Evolutionary conservation across 805 yeast genomes (phyloP).

Genomic region (Lachancea mirantina): DNA sequence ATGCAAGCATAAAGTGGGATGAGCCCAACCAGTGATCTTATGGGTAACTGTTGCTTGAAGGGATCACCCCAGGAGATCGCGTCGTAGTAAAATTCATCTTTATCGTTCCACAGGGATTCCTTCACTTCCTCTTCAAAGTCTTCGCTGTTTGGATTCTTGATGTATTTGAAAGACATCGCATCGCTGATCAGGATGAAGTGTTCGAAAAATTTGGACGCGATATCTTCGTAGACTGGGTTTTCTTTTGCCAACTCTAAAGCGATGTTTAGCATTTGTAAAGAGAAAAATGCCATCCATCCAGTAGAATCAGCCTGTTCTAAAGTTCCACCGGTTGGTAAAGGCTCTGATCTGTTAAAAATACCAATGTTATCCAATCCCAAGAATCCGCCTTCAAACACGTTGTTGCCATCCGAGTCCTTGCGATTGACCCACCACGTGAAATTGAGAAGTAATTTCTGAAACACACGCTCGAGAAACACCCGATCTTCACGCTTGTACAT

Average conservation of each 20-base stretch:
- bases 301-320: slow-evolving; percentile 93
- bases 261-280: slow-evolving; percentile 84
- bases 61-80: slow-evolving; percentile 78
- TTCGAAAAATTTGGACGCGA: slow-evolving; percentile 90
- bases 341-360: slow-evolving; percentile 85
- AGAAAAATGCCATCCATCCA: slow-evolving; percentile 96
- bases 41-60: slow-evolving; percentile 63
- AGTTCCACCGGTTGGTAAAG: slow-evolving; percentile 84
- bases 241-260: slow-evolving; percentile 84
- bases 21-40: slow-evolving; percentile 82
- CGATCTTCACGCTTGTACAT: slow-evolving; percentile 76
- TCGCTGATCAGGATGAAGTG: slow-evolving; percentile 88
- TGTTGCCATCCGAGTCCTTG: slow-evolving; percentile 78
- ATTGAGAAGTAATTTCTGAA: slow-evolving; percentile 81
- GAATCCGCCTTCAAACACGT: slow-evolving; percentile 91
- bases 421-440: slow-evolving; percentile 98
- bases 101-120: slow-evolving; percentile 81
- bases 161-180: slow-evolving; percentile 68
- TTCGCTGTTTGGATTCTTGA: slow-evolving; percentile 27
- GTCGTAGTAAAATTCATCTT: slow-evolving; percentile 83
- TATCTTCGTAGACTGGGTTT: slow-evolving; percentile 81
- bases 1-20: slow-evolving; percentile 86
- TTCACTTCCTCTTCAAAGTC: slow-evolving; percentile 39
- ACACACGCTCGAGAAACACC: slow-evolving; percentile 81
- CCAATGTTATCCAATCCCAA: slow-evolving; percentile 91